Base-by-base conservation (phyloP, 345 rosid genomes). In the Pistacia vera region DNA sequence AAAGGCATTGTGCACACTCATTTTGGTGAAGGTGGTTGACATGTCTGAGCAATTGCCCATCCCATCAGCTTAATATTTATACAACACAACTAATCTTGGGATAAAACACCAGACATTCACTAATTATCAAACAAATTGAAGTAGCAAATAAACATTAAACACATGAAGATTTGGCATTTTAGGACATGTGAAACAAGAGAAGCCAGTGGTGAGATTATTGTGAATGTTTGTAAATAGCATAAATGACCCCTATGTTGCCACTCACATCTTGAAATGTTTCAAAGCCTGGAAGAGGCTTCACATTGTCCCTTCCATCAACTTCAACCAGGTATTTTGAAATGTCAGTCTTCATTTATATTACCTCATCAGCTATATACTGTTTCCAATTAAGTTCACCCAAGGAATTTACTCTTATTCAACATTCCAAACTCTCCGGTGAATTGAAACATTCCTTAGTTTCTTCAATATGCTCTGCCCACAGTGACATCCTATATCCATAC, bases 401-500 rank as follows among this genome's bases (percentile, higher is more conserved):
- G 13, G 77, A 71, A 78, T 97, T 85, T 5, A 95, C 89, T 48
- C 88, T 78, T 77, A 92, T 88, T 28, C 87, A 84, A 52, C 97
- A 93, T 48, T 88, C 97, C 55, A 95, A 51, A 48, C 85, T 88
- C 89, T 91, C 97, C 2, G 97, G 97, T 6, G 75, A 72, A 72
- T 87, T 84, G 13, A 95, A 95, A 66, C 97, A 83, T 77, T 87
- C 85, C 84, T 95, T 95, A 5, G 90, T 18, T 44, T 22, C 78
- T 63, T 97, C 97, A 4, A 87, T 74, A 71, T 95, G 98, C 72
- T 95, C 98, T 75, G 90, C 94, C 98, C 97, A 95, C 16, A 93
- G 75, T 1, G 98, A 95, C 94, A 91, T 91, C 80, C 98, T 86
- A 38, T 93, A 93, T 58, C 97, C 97, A 72, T 87, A 85, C 0